phyloP scores from a whole-genome alignment of 2,329 filamentous ascomycete genomes.

The Coleophoma crateriformis region DNA sequence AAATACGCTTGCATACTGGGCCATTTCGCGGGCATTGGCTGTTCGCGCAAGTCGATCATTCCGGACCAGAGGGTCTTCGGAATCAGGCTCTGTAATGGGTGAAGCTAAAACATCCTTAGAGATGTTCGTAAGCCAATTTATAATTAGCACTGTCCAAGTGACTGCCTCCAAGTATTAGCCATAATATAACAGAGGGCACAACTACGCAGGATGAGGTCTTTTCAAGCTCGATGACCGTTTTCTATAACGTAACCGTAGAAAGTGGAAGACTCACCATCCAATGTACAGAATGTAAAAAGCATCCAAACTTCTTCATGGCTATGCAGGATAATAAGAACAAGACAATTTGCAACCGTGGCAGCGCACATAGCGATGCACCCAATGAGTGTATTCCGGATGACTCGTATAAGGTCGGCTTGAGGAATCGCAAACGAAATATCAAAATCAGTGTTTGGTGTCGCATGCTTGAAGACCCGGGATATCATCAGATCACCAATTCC shows the following conservation, averaged over 20 bases:
- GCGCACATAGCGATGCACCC: conserved; percentile 3
- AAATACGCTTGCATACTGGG: too few species aligned
- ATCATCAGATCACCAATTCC: neutral
- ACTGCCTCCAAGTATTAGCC: neutral
- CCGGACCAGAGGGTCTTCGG: neutral
- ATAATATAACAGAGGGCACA: neutral
- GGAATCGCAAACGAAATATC: neutral
- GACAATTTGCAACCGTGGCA: conserved; percentile 3
- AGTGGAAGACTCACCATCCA: conserved; percentile 1
- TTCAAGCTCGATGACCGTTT: neutral
- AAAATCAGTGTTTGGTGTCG: neutral
- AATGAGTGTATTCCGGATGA: conserved; percentile 5
- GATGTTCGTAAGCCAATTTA: neutral
- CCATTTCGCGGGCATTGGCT: neutral
- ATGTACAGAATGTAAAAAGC: conserved; percentile 3
- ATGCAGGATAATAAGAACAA: conserved; percentile 2
- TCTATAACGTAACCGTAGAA: neutral
- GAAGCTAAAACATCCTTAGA: neutral
- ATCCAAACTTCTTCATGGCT: conserved; percentile 4
- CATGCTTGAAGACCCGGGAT: neutral
- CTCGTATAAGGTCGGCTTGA: neutral
- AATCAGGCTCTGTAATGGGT: too few species aligned
- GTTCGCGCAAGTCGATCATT: neutral
- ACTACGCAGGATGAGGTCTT: neutral
- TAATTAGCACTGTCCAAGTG: neutral